Evolutionary conservation across 768 basidiomycete genomes (phyloP), one percentile per base, ranked within the genome.

Genomic region (Hydnum rufescens): DNA sequence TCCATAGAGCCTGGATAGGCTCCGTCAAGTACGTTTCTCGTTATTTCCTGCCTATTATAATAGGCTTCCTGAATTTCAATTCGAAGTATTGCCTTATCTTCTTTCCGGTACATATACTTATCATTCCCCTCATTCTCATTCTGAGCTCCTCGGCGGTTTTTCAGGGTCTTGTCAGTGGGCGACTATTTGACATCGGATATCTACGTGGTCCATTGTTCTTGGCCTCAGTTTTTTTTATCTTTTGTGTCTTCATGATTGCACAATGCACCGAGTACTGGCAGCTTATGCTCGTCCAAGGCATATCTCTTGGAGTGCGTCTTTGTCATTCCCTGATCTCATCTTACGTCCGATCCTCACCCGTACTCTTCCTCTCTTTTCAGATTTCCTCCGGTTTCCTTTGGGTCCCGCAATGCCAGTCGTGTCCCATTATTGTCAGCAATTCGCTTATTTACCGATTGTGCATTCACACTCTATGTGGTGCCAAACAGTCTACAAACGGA

Each of bases 181-280:
- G 80, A 4, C 60, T 85, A 18, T 84, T 85, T 63, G 83, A 87
- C 62, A 60, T 82, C 42, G 83, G 83, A 51, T 74, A 76, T 57
- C 75, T 78, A 62, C 74, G 68, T 32, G 60, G 70, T 2, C 71
- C 78, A 4, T 68, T 73, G 26, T 57, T 72, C 5, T 34, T 65
- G 1, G 71, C 73, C 0, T 77, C 75, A 51, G 65, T 64, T 16
- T 42, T 76, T 18, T 62, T 82, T 4, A 64, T 86, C 2, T 54
- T 64, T 0, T 69, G 74, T 28, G 78, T 77, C 0, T 75, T 85
- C 58, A 66, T 86, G 19, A 66, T 72, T 4, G 80, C 80, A 0
- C 68, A 85, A 65, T 86, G 84, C 60, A 78, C 66, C 5, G 54
- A 70, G 53, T 86, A 77, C 59, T 86, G 83, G 84, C 80, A 86